Percentiles rank a stretch among this genome's conserved stretches.
Conservation (phyloP, 2,329 filamentous ascomycete species). For the Rhinocladiella similis region DNA sequence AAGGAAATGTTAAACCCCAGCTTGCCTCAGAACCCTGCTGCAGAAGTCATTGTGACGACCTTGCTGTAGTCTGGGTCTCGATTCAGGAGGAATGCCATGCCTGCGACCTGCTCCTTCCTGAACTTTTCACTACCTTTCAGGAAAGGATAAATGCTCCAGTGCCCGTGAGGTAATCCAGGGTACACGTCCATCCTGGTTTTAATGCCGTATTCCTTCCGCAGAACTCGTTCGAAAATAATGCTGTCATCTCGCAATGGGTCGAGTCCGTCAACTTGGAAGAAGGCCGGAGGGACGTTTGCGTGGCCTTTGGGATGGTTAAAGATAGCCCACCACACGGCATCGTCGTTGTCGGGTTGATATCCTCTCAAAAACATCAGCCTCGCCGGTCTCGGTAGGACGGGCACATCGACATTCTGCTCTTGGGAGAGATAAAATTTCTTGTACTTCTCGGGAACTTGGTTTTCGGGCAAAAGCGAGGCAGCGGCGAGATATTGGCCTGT, state of each 20-base stretch:
- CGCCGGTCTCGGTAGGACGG: slow-evolving; percentile 35
- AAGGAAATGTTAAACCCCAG: too few species aligned
- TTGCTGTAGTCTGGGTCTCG: slow-evolving; percentile 22
- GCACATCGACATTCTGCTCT: slow-evolving; percentile 45
- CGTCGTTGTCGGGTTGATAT: slow-evolving; percentile 24
- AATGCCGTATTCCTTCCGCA: slow-evolving; percentile 29
- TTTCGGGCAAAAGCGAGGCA: slow-evolving; percentile 36
- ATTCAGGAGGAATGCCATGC: slow-evolving; percentile 25
- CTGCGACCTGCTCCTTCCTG: slow-evolving; percentile 29
- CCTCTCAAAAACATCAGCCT: slow-evolving; percentile 31
- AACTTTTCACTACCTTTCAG: slow-evolving; percentile 29
- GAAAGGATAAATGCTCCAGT: slow-evolving; percentile 33
- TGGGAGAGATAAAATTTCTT: slow-evolving; percentile 29
- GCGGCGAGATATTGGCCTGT: slow-evolving; percentile 51
- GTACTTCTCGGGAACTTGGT: slow-evolving; percentile 42
- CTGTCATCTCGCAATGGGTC: slow-evolving; percentile 32
- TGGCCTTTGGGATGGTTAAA: slow-evolving; percentile 31
- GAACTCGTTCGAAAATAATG: slow-evolving; percentile 30
- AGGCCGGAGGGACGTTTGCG: slow-evolving; percentile 31
- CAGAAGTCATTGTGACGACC: slow-evolving; percentile 8
- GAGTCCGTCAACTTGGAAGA: slow-evolving; percentile 32
- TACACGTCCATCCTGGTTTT: slow-evolving; percentile 35
- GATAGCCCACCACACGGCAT: slow-evolving; percentile 18
- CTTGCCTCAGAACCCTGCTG: slow-evolving; percentile 11
- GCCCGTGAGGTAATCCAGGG: slow-evolving; percentile 35